Evolutionary conservation across 1,284 basidiomycete species (phyloP).

Genomic region (Termitomyces sp.): DNA sequence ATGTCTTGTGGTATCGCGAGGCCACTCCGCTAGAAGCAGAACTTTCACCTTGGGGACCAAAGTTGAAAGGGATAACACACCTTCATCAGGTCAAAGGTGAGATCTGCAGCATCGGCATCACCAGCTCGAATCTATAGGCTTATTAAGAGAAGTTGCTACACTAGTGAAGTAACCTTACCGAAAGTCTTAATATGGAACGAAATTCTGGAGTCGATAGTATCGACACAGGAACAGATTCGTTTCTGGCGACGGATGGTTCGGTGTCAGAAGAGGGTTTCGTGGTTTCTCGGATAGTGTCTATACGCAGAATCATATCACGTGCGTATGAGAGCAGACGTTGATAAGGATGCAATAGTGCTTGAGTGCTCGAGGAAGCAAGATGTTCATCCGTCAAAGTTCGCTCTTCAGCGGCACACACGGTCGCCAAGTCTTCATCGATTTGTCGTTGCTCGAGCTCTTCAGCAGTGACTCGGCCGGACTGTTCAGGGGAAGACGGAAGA

Average conservation of each 20-base stretch:
- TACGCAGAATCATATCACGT: constrained; percentile 24
- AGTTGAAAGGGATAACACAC: constrained; percentile 28
- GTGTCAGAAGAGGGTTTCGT: constrained; percentile 13
- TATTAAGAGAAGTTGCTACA: constrained; percentile 2
- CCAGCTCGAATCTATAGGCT: constrained; percentile 24
- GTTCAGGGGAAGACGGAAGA: constrained; percentile 21
- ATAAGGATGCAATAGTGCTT: constrained; percentile 15
- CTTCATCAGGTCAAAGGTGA: constrained; percentile 42
- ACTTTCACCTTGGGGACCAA: not conserved
- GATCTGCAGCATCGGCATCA: constrained; percentile 30
- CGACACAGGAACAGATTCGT: constrained; percentile 27
- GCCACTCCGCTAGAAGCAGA: constrained; percentile 30
- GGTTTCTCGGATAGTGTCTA: constrained; percentile 23
- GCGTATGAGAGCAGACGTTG: constrained; percentile 25
- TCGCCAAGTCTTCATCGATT: constrained; percentile 25
- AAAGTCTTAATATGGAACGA: constrained; percentile 40
- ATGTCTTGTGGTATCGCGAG: constrained; percentile 33
- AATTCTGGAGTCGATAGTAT: constrained; percentile 48
- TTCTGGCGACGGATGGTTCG: constrained; percentile 13
- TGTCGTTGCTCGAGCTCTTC: constrained; percentile 17
- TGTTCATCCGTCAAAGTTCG: constrained; percentile 3
- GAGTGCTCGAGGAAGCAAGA: constrained; percentile 2
- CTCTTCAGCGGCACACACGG: constrained; percentile 19
- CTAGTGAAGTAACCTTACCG: constrained; percentile 25
- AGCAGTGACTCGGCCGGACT: constrained; percentile 10